phyloP scores from a whole-genome alignment of 345 rosid genomes.

The Citrus unshiu region DNA sequence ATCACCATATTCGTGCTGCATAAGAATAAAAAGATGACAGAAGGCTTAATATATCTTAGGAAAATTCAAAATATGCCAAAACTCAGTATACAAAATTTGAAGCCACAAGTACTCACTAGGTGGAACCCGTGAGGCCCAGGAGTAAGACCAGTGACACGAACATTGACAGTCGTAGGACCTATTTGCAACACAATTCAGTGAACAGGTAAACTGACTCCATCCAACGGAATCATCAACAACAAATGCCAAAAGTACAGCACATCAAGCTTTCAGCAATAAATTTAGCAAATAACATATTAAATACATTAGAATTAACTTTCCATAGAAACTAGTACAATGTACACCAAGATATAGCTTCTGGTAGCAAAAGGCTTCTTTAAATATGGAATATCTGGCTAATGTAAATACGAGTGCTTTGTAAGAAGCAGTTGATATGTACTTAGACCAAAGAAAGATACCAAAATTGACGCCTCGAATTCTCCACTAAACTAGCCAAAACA shows the following conservation, averaged over 20 bases:
- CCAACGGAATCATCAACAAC: neutral
- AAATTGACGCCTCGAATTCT: neutral
- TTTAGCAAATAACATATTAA: neutral
- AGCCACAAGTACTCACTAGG: slow-evolving; percentile 47
- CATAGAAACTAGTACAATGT: neutral
- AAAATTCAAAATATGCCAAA: neutral
- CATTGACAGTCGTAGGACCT: slow-evolving; percentile 94
- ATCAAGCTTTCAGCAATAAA: neutral
- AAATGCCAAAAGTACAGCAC: neutral
- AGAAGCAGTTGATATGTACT: neutral
- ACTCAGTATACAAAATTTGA: slow-evolving; percentile 2
- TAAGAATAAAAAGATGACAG: neutral
- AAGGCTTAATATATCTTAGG: neutral
- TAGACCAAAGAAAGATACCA: neutral
- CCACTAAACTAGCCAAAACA: neutral
- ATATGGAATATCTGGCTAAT: neutral
- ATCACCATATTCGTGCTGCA: slow-evolving; percentile 93
- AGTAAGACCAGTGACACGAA: slow-evolving; percentile 76
- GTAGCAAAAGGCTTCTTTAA: neutral
- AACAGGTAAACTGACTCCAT: neutral
- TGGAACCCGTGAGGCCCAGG: slow-evolving; percentile 93
- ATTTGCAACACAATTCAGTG: slow-evolving; percentile 11
- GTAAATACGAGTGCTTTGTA: neutral
- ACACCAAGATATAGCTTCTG: neutral
- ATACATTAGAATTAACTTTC: neutral